A percentile compares a stretch with the other conserved stretches of the same genome.
Conservation (phyloP, 2,329 filamentous ascomycete genomes). For the Ophiostoma quercus region DNA sequence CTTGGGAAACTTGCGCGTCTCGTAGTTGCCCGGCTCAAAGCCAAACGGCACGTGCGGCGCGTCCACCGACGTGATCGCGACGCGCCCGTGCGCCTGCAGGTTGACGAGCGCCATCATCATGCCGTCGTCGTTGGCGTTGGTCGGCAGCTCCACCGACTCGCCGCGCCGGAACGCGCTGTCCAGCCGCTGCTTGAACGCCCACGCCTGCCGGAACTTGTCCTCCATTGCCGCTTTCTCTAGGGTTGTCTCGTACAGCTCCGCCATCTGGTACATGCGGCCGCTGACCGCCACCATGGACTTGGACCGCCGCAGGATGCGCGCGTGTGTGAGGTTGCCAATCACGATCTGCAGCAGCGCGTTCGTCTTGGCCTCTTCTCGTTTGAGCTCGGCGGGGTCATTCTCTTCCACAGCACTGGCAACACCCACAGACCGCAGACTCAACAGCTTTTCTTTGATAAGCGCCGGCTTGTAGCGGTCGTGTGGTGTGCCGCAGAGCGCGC, state of each 20-base stretch:
- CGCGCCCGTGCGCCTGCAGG: slow-evolving; percentile 54
- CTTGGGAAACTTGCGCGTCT: slow-evolving; percentile 63
- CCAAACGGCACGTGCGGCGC: slow-evolving; percentile 62
- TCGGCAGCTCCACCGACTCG: slow-evolving; percentile 44
- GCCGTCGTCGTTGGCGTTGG: slow-evolving; percentile 55
- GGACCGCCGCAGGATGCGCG: slow-evolving; percentile 54
- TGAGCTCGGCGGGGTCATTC: neutral
- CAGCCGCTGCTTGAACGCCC: slow-evolving; percentile 54
- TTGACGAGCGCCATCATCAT: slow-evolving; percentile 63
- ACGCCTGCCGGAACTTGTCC: slow-evolving; percentile 54
- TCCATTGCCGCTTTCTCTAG: slow-evolving; percentile 53
- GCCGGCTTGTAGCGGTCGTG: slow-evolving; percentile 45
- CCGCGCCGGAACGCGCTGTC: slow-evolving; percentile 49
- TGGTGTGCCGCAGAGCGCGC: slow-evolving; percentile 53
- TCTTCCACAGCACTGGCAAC: neutral
- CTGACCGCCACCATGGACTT: slow-evolving; percentile 53
- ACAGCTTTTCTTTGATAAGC: slow-evolving; percentile 47
- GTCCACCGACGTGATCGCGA: slow-evolving; percentile 50
- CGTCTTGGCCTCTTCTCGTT: slow-evolving; percentile 34
- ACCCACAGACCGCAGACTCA: slow-evolving; percentile 40
- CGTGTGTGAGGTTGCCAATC: slow-evolving; percentile 44
- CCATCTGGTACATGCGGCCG: slow-evolving; percentile 59
- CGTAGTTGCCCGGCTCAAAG: slow-evolving; percentile 65
- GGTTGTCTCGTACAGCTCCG: slow-evolving; percentile 51
- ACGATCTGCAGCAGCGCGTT: slow-evolving; percentile 45